phyloP scores from a whole-genome alignment of 176 grass and related monocot genomes.

The Elymus sibiricus region DNA sequence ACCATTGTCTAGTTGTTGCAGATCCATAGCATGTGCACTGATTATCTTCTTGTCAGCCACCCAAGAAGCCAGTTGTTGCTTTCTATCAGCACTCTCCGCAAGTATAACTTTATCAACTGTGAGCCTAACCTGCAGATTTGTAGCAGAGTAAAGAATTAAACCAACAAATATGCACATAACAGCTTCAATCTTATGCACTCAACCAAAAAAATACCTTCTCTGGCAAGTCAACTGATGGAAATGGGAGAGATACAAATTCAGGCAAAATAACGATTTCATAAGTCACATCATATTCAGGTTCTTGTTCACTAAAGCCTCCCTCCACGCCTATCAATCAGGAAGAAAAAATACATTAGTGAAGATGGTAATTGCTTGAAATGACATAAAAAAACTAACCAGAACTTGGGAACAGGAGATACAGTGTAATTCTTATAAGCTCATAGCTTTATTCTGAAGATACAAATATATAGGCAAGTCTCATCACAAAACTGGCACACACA shows the following conservation, averaged over 20 bases:
- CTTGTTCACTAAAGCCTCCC: slow-evolving; percentile 88
- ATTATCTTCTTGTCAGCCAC: slow-evolving; percentile 82
- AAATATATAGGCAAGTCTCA: background rate
- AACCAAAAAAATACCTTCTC: slow-evolving; percentile 65
- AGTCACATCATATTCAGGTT: slow-evolving; percentile 79
- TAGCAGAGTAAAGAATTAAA: slow-evolving; percentile 24
- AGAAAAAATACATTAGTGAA: background rate
- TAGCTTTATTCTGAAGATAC: background rate
- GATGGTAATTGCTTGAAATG: background rate
- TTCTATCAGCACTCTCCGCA: slow-evolving; percentile 77
- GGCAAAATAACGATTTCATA: slow-evolving; percentile 80
- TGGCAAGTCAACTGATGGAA: slow-evolving; percentile 94
- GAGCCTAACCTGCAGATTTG: slow-evolving; percentile 70
- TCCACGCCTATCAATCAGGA: slow-evolving; percentile 67
- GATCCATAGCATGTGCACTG: slow-evolving; percentile 70
- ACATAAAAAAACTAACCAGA: background rate
- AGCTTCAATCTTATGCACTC: background rate
- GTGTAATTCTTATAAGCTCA: background rate
- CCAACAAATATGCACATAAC: slow-evolving; percentile 22
- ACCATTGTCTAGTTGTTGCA: slow-evolving; percentile 88
- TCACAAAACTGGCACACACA: background rate
- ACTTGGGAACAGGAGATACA: background rate
- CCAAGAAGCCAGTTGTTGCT: slow-evolving; percentile 88
- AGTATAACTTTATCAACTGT: slow-evolving; percentile 85
- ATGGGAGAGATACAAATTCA: slow-evolving; percentile 74